phyloP scores from a whole-genome alignment of 495 filamentous ascomycete species.

The Clohesyomyces aquaticus region DNA sequence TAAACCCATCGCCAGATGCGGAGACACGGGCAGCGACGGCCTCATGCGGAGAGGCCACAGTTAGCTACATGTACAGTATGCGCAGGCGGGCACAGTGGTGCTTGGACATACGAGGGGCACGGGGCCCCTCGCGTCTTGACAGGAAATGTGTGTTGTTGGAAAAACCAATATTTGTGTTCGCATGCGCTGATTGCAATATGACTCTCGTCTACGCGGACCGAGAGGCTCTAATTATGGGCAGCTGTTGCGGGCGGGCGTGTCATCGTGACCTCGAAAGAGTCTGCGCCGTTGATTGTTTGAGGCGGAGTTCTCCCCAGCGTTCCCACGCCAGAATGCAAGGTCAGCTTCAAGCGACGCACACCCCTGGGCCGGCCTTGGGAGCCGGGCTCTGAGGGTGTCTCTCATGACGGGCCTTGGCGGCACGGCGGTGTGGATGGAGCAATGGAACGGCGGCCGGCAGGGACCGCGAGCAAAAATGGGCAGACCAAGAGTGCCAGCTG shows the following conservation, averaged over 20 bases:
- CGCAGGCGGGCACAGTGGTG: conserved; percentile 23
- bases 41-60: conserved; percentile 9
- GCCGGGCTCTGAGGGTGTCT: not conserved
- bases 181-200: conserved; percentile 32
- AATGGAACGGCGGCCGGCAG: not conserved
- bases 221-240: conserved; percentile 25
- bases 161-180: not conserved
- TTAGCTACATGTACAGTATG: conserved; percentile 18
- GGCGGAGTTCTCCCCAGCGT: conserved; percentile 18
- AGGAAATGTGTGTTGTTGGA: not conserved
- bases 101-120: conserved; percentile 19
- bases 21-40: conserved; percentile 28
- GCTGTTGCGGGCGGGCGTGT: conserved; percentile 7
- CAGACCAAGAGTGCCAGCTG: not conserved
- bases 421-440: conserved; percentile 27
- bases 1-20: conserved; percentile 15
- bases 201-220: conserved; percentile 32
- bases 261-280: conserved; percentile 5
- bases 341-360: conserved; percentile 26
- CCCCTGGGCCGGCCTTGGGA: too few species aligned
- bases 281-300: conserved; percentile 6
- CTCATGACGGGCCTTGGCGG: conserved; percentile 21
- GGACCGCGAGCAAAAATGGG: not conserved
- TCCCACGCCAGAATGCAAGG: conserved; percentile 7
- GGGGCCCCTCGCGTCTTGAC: conserved; percentile 10